Evolutionary conservation across 2,329 filamentous ascomycete genomes (phyloP), one percentile per base, ranked within the genome.

Genomic region (Cladorrhinum sp.): DNA sequence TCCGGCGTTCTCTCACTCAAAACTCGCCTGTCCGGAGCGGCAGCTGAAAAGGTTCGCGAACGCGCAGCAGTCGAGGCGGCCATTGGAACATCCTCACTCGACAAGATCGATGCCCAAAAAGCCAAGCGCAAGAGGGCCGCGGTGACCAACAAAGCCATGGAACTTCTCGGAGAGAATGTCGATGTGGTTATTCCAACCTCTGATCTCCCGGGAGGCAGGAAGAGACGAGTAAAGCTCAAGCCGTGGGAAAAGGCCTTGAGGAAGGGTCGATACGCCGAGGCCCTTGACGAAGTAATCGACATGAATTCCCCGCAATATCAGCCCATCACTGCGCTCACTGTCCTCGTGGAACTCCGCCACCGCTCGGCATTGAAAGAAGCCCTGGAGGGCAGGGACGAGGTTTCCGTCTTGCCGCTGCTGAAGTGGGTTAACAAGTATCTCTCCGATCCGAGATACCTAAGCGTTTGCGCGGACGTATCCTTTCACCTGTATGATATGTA

Each of bases 1-100:
- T 96, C 91, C 1, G 95, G 95, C 51, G 84, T 96, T n/a, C 82
- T 99, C 10, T 96, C 91, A 26, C 84, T 98, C 69, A 89, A 90
- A 72, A 98, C 94, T 1, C 87, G 92, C n/a, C 83, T 96, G 12
- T 92, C 90, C 0, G 92, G 92, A 4, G 82, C 90, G 58, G 90
- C 96, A 68, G 95, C 95, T 65, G 81, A 86, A 36, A 87, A 89
- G 89, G 72, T 91, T 87, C 78, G 92, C 92, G 75, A 66, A 90
- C 93, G 2, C 80, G 96, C 58, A 77, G 95, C 58, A 86, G 71
- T 72, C 33, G 62, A 96, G 69, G 94, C 94, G 59, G 81, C 86
- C 89, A 78, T 91, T 91, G 74, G 65, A 89, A 92, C 1, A 79
- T 96, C 59, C 76, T 96, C 61, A 54, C 84, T 96, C 59, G 91